Evolutionary conservation across 768 basidiomycete species (phyloP).

Genomic region (Suillus weaverae): DNA sequence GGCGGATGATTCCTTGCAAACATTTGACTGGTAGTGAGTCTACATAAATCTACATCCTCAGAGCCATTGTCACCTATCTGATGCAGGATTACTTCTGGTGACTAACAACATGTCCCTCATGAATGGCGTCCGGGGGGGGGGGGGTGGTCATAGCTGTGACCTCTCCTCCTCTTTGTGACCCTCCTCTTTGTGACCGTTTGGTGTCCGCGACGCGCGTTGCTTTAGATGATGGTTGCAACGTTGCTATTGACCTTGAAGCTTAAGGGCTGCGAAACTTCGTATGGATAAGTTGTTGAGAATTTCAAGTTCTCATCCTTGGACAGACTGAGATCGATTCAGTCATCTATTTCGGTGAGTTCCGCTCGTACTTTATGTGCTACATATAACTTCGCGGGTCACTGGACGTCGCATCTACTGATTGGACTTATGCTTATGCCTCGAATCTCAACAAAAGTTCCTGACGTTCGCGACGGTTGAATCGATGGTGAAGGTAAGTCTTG

Average conservation of each 20-base stretch:
- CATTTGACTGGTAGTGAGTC: not conserved
- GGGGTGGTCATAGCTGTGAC: not conserved
- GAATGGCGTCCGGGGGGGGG: not conserved
- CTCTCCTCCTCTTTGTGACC: no score
- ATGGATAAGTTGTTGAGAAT: no score
- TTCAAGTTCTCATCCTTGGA: no score
- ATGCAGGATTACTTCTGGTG: not conserved
- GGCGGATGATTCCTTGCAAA: not conserved
- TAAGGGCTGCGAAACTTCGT: not conserved
- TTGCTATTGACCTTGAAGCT: not conserved
- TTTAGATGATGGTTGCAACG: not conserved
- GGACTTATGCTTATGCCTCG: no score
- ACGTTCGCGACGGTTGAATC: not conserved
- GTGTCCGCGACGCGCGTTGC: not conserved
- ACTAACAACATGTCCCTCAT: not conserved
- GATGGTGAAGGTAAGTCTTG: not conserved
- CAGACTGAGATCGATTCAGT: no score
- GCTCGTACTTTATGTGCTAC: no score
- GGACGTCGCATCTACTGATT: no score
- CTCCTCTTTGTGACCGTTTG: not conserved
- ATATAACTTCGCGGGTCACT: no score
- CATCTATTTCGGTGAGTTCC: no score
- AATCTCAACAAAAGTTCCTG: no score
- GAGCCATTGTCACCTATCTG: constrained; percentile 9
- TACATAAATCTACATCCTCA: constrained; percentile 31